Evolutionary conservation across 805 yeast genomes (phyloP).

Genomic region (Barnettozyma botsteinii): DNA sequence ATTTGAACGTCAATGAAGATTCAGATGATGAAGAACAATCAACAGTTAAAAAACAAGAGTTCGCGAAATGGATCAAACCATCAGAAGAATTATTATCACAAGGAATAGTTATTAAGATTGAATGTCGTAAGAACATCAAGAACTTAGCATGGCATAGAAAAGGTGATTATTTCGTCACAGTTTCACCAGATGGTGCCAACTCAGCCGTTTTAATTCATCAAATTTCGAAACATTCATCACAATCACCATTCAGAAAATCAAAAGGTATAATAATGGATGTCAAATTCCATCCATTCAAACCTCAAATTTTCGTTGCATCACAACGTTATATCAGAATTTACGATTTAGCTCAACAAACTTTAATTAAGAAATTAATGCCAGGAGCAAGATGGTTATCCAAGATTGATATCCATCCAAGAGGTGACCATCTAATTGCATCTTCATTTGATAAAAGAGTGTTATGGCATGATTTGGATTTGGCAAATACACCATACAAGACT

Average conservation of each 20-base stretch:
- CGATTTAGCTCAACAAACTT: constrained; percentile 79
- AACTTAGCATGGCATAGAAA: constrained; percentile 92
- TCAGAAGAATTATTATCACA: constrained; percentile 49
- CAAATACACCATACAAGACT: constrained; percentile 89
- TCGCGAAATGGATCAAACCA: constrained; percentile 83
- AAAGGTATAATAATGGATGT: constrained; percentile 95
- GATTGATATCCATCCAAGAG: constrained; percentile 92
- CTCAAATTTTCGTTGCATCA: constrained; percentile 88
- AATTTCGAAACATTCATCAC: constrained; percentile 87
- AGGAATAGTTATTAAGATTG: constrained; percentile 71
- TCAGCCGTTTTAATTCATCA: constrained; percentile 92
- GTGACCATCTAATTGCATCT: constrained; percentile 88
- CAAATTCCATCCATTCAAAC: constrained; percentile 93
- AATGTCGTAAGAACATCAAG: constrained; percentile 64
- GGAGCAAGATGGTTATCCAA: constrained; percentile 94
- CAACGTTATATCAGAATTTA: constrained; percentile 90
- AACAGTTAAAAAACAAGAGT: constrained; percentile 42
- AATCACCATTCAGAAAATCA: constrained; percentile 89
- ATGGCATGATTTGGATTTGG: constrained; percentile 95
- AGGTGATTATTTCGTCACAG: constrained; percentile 95
- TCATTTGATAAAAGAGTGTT: constrained; percentile 91
- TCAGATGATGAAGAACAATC: constrained; percentile 34
- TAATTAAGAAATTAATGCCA: constrained; percentile 81
- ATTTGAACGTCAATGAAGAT: constrained; percentile 34
- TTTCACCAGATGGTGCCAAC: constrained; percentile 89